Conservation (phyloP, 352 stramenopile species). For the Phytophthora brassicae region DNA sequence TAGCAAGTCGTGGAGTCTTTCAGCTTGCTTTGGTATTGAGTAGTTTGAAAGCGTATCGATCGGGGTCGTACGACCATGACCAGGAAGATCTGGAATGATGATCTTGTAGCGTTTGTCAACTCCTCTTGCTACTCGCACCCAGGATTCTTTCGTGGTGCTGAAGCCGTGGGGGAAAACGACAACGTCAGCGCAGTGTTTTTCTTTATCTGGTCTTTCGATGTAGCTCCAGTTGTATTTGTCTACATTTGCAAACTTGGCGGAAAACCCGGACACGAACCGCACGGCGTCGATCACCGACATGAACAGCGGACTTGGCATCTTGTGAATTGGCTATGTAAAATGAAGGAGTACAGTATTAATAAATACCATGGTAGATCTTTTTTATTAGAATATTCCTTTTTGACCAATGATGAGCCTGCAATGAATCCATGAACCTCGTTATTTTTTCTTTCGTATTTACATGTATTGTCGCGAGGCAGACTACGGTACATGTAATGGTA, state of each 20-base stretch:
- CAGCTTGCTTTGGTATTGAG: constrained; percentile 46
- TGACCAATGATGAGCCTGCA: too few species aligned
- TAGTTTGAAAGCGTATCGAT: constrained; percentile 47
- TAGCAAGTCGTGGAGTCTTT: constrained; percentile 58
- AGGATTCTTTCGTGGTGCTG: constrained; percentile 66
- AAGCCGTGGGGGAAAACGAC: constrained; percentile 76
- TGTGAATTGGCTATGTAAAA: too few species aligned
- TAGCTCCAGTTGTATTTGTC: constrained; percentile 73
- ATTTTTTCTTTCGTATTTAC: too few species aligned
- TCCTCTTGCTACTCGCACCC: constrained; percentile 47
- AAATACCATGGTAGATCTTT: too few species aligned
- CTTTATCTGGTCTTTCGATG: constrained; percentile 54
- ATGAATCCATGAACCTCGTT: too few species aligned
- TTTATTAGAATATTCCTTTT: too few species aligned
- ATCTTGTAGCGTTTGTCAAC: constrained; percentile 54
- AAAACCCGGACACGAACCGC: constrained; percentile 56
- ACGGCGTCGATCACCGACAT: constrained; percentile 45
- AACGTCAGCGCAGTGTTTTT: constrained; percentile 36
- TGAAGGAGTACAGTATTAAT: too few species aligned
- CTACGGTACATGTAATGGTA: too few species aligned
- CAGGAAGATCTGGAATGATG: constrained; percentile 64
- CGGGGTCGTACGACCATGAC: constrained; percentile 59
- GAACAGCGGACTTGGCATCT: constrained; percentile 29
- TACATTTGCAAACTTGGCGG: constrained; percentile 37
- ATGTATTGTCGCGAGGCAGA: too few species aligned